Conservation (phyloP, 179 eudicot genomes). For the Silene noctiflora region DNA sequence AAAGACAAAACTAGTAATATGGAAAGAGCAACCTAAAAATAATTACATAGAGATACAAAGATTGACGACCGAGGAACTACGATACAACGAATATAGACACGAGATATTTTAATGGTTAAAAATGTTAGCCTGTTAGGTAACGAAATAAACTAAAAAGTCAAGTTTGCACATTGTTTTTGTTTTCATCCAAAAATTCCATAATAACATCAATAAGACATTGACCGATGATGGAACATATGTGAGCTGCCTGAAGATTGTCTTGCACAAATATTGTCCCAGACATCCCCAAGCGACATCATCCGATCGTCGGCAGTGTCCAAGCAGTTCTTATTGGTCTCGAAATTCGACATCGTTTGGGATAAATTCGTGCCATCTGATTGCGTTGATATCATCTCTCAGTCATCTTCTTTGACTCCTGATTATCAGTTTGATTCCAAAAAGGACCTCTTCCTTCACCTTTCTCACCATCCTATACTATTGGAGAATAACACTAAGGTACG, state of each 20-base stretch:
- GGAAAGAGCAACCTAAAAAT: too few species aligned
- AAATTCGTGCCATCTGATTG: slow-evolving; percentile 9
- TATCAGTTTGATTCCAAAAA: neutral
- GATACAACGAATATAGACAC: too few species aligned
- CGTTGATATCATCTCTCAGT: neutral
- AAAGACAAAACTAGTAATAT: too few species aligned
- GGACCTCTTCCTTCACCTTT: slow-evolving; percentile 5
- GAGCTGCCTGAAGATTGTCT: slow-evolving; percentile 9
- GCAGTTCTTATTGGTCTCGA: neutral
- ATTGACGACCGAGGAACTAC: too few species aligned
- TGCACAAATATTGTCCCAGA: slow-evolving; percentile 1
- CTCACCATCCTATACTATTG: neutral
- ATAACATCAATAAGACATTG: too few species aligned
- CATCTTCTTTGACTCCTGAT: neutral
- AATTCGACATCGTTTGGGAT: slow-evolving; percentile 6
- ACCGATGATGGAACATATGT: neutral
- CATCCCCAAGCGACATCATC: slow-evolving; percentile 5
- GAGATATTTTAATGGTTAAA: too few species aligned
- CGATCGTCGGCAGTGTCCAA: slow-evolving; percentile 15
- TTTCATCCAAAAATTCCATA: too few species aligned
- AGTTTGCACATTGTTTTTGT: too few species aligned
- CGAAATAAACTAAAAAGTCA: too few species aligned
- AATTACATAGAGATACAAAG: too few species aligned
- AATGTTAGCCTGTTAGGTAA: too few species aligned
- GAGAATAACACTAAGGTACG: slow-evolving; percentile 1